These are phyloP conservation scores for Pythium phragmitis DNA, from an alignment of 352 stramenopile genomes.

Conservation along the genomic window DNA sequence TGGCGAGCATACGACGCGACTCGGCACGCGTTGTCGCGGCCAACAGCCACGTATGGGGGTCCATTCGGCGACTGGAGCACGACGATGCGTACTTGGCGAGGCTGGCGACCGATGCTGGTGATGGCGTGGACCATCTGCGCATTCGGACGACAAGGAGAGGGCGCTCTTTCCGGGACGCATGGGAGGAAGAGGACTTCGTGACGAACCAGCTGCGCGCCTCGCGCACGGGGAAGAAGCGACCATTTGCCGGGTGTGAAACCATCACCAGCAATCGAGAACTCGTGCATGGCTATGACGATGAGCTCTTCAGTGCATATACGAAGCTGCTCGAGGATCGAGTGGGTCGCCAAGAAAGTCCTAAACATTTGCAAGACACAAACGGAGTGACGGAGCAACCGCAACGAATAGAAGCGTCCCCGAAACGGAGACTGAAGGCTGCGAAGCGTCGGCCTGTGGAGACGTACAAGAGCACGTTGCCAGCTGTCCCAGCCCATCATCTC, in stretches of 20 bases:
- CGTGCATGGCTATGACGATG: slow-evolving; percentile 78
- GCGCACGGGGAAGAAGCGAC: slow-evolving; percentile 36
- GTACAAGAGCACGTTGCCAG: slow-evolving; percentile 32
- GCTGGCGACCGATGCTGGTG: slow-evolving; percentile 42
- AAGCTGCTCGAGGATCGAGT: slow-evolving; percentile 31
- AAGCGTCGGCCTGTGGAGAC: slow-evolving; percentile 34
- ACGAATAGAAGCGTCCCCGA: slow-evolving; percentile 14
- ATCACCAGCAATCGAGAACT: slow-evolving; percentile 57
- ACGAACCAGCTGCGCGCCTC: slow-evolving; percentile 26
- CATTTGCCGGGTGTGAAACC: slow-evolving; percentile 35
- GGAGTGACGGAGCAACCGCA: neutral
- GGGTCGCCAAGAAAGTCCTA: neutral
- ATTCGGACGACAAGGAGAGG: slow-evolving; percentile 48
- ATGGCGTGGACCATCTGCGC: slow-evolving; percentile 13
- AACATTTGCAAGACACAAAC: neutral
- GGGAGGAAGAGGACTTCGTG: slow-evolving; percentile 76
- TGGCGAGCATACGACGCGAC: slow-evolving; percentile 48
- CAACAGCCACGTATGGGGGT: slow-evolving; percentile 29
- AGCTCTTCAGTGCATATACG: slow-evolving; percentile 58
- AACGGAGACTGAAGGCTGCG: slow-evolving; percentile 7
- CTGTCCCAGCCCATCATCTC: slow-evolving; percentile 33
- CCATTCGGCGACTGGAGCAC: slow-evolving; percentile 18
- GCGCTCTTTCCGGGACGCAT: slow-evolving; percentile 71
- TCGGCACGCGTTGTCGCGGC: slow-evolving; percentile 54
- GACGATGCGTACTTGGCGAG: slow-evolving; percentile 43